Evolutionary conservation across 257 asterid species (phyloP).

Genomic region (Nemophila menziesii): DNA sequence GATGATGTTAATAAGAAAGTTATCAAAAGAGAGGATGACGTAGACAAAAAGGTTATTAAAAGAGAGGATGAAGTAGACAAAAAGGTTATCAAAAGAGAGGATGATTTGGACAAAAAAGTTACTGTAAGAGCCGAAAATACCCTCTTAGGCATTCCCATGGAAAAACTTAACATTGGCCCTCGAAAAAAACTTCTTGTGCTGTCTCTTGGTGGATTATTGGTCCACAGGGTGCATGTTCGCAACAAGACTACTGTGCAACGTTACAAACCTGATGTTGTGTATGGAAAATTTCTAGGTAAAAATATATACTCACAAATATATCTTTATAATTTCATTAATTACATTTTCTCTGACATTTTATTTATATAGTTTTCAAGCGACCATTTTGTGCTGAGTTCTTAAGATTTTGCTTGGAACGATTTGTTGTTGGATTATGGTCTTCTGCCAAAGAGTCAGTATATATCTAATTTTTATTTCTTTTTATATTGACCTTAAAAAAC

Average conservation of each 20-base stretch:
- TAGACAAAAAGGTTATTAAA: not conserved
- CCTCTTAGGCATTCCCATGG: slow-evolving; percentile 33
- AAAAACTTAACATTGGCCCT: slow-evolving; percentile 39
- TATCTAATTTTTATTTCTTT: not conserved
- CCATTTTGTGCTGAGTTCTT: slow-evolving; percentile 46
- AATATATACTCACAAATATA: no score
- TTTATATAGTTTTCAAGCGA: slow-evolving; percentile 30
- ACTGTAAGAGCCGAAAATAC: slow-evolving; percentile 3
- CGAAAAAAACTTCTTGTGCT: slow-evolving; percentile 47
- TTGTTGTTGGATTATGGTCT: slow-evolving; percentile 58
- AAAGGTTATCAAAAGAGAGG: no score
- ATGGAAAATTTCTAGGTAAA: slow-evolving; percentile 29
- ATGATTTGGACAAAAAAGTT: slow-evolving; percentile 4
- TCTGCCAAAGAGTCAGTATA: slow-evolving; percentile 37
- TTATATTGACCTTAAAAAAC: no score
- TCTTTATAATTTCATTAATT: no score
- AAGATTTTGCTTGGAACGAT: slow-evolving; percentile 44
- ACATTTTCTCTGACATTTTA: not conserved
- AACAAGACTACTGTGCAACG: slow-evolving; percentile 13
- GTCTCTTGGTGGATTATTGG: slow-evolving; percentile 42
- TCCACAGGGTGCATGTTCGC: slow-evolving; percentile 22
- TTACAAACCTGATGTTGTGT: slow-evolving; percentile 24
- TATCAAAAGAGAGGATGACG: slow-evolving; percentile 20
- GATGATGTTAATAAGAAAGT: no score
- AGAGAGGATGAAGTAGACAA: no score